phyloP scores from a whole-genome alignment of 148 eudicot genomes.

The Polygonum aviculare region DNA sequence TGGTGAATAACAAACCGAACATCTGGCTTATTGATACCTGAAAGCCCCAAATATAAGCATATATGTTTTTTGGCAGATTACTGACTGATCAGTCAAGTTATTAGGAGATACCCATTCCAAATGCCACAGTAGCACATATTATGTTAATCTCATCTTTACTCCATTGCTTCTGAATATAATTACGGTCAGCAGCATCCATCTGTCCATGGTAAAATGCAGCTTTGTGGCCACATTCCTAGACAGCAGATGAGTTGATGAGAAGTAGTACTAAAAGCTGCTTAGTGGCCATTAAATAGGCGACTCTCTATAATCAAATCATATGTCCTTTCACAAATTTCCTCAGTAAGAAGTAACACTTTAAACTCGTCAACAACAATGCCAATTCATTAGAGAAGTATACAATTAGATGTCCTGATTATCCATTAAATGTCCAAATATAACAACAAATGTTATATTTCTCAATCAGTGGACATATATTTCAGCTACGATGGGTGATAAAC shows the following conservation, averaged over 20 bases:
- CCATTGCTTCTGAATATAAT: conserved; percentile 82
- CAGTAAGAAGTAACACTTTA: background rate
- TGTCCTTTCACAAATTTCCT: background rate
- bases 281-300: background rate
- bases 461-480: background rate
- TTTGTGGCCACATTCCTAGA: conserved; percentile 78
- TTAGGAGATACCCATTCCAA: conserved; percentile 85
- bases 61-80: conserved; percentile 5
- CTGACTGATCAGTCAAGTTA: conserved; percentile 13
- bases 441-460: background rate
- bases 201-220: conserved; percentile 92
- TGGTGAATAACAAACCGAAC: conserved; percentile 98
- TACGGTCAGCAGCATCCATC: conserved; percentile 83
- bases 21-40: conserved; percentile 98
- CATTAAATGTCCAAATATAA: background rate
- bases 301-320: background rate
- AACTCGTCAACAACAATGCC: background rate
- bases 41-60: conserved; percentile 25
- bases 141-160: conserved; percentile 93
- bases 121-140: conserved; percentile 98
- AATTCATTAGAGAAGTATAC: background rate
- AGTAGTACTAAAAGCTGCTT: background rate
- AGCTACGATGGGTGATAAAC: background rate
- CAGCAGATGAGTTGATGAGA: background rate
- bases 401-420: background rate